A percentile compares a stretch with the other conserved stretches of the same genome.
Evolutionary conservation across 768 basidiomycete genomes (phyloP).

Genomic region (Psilocybe cubensis): DNA sequence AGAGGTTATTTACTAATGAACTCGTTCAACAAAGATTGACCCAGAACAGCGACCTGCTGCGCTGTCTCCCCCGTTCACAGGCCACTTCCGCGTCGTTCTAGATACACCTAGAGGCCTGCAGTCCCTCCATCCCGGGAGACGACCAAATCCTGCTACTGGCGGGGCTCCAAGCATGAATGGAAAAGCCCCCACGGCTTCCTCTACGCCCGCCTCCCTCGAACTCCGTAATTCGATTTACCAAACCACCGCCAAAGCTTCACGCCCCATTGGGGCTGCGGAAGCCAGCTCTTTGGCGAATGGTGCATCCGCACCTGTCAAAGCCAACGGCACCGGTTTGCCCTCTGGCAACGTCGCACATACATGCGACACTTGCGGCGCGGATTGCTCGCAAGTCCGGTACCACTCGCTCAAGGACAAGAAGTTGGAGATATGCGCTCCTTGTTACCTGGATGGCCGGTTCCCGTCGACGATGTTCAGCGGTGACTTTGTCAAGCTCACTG

Average conservation of each 20-base stretch:
- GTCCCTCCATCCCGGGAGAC: slow-evolving; percentile 86
- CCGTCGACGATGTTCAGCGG: slow-evolving; percentile 95
- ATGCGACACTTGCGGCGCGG: slow-evolving; percentile 95
- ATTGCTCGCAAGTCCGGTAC: slow-evolving; percentile 88
- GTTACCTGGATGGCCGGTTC: slow-evolving; percentile 97
- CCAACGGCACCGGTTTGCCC: slow-evolving; percentile 53
- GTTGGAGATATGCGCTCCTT: slow-evolving; percentile 87
- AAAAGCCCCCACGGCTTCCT: slow-evolving; percentile 30
- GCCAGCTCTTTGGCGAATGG: slow-evolving; percentile 67
- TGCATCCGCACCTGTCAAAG: slow-evolving; percentile 39
- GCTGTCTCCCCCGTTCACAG: slow-evolving; percentile 95
- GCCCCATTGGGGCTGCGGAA: slow-evolving; percentile 67
- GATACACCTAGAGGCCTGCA: slow-evolving; percentile 96
- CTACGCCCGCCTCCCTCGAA: slow-evolving; percentile 78
- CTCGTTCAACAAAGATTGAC: slow-evolving; percentile 70
- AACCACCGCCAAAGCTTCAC: slow-evolving; percentile 83
- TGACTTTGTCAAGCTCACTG: slow-evolving; percentile 89
- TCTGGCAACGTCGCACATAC: slow-evolving; percentile 58
- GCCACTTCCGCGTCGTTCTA: slow-evolving; percentile 96
- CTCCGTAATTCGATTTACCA: slow-evolving; percentile 88
- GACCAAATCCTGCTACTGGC: slow-evolving; percentile 37
- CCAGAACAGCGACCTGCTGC: slow-evolving; percentile 94
- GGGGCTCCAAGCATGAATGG: slow-evolving; percentile 51
- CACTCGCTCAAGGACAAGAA: slow-evolving; percentile 93
- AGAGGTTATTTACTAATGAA: neutral